These are phyloP conservation scores for Trypethelium eluteriae DNA, from an alignment of 495 filamentous ascomycete genomes.

Conservation along the genomic window DNA sequence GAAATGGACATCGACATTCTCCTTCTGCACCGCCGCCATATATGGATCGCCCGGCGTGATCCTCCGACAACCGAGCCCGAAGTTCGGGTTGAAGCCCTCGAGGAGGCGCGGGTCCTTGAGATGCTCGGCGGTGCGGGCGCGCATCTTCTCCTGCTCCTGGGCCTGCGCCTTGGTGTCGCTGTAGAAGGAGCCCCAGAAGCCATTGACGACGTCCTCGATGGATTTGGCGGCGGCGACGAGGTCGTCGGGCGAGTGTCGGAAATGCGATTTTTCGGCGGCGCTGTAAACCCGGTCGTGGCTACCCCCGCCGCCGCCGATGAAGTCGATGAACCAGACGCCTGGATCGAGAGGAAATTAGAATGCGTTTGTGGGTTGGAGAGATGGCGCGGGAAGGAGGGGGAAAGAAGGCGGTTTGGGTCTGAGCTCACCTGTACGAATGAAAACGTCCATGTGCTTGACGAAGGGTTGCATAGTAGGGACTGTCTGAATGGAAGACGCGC, in stretches of 20 bases:
- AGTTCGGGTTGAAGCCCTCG: slow-evolving; percentile 36
- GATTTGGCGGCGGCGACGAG: slow-evolving; percentile 36
- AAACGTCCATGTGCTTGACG: slow-evolving; percentile 34
- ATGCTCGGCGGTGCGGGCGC: slow-evolving; percentile 34
- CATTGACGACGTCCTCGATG: slow-evolving; percentile 38
- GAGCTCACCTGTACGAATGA: slow-evolving; percentile 28
- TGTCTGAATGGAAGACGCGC: slow-evolving; percentile 35
- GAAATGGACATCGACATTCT: slow-evolving; percentile 36
- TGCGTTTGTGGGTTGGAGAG: neutral
- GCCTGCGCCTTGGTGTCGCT: slow-evolving; percentile 30
- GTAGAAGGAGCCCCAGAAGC: slow-evolving; percentile 36
- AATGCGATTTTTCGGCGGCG: slow-evolving; percentile 30
- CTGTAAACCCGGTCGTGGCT: slow-evolving; percentile 29
- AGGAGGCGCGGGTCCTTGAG: slow-evolving; percentile 39
- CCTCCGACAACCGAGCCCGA: slow-evolving; percentile 32
- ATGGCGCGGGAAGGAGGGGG: neutral
- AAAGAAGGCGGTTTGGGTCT: neutral
- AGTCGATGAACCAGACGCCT: slow-evolving; percentile 35
- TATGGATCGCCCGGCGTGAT: slow-evolving; percentile 36
- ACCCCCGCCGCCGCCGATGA: slow-evolving; percentile 29
- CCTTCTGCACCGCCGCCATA: slow-evolving; percentile 34
- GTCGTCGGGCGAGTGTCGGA: slow-evolving; percentile 30
- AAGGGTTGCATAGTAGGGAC: slow-evolving; percentile 38
- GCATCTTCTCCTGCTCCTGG: slow-evolving; percentile 28
- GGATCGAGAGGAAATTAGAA: neutral